These are phyloP conservation scores for Vitrella brassicaformis DNA, from an alignment of 73 alveolate species.

Conservation along the genomic window DNA sequence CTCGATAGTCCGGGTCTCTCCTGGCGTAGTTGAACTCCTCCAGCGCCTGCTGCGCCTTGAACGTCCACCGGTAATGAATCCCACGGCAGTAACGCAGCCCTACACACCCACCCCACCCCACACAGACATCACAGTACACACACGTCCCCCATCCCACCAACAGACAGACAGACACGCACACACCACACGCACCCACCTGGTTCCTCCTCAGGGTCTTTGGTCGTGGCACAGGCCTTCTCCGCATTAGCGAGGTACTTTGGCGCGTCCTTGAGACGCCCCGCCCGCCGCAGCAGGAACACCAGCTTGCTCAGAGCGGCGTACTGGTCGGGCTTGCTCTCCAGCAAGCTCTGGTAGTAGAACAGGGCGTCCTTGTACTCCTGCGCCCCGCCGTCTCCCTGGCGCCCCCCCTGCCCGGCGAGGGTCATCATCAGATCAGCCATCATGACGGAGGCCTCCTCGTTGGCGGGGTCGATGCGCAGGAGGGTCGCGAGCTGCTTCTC, in stretches of 20 bases:
- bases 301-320: constrained; percentile 55
- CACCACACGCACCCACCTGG: too few species aligned
- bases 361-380: constrained; percentile 42
- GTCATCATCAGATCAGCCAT: constrained; percentile 55
- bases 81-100: constrained; percentile 82
- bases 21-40: constrained; percentile 75
- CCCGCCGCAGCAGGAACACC: constrained; percentile 41
- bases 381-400: not conserved
- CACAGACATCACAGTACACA: too few species aligned
- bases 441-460: constrained; percentile 62
- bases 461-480: constrained; percentile 52
- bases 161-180: too few species aligned
- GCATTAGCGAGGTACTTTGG: constrained; percentile 47
- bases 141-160: too few species aligned
- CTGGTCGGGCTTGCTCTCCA: constrained; percentile 61
- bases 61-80: constrained; percentile 61
- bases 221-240: constrained; percentile 27
- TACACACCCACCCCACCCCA: too few species aligned
- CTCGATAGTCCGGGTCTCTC: constrained; percentile 52
- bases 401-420: constrained; percentile 1
- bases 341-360: constrained; percentile 25
- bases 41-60: constrained; percentile 72
- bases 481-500: constrained; percentile 49
- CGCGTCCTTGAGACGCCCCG: constrained; percentile 65
- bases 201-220: constrained; percentile 8